Base-by-base conservation (phyloP, 257 asterid species). In the Nicotiana noctiflora region DNA sequence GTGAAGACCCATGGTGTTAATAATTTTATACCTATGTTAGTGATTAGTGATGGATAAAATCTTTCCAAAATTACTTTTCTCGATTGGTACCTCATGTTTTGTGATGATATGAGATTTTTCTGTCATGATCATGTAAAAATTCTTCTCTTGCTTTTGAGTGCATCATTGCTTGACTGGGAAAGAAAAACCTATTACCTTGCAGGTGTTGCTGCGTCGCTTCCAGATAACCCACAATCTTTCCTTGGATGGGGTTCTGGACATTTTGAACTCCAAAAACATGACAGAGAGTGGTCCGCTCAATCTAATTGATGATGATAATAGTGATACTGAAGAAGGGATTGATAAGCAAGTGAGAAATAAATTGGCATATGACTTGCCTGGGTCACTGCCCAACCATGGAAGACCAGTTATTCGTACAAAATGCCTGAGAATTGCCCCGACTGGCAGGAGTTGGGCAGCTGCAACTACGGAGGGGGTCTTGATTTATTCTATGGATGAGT, bases 371-470 rank as follows among this genome's bases (percentile, higher is more conserved):
- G 94, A 96, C 89, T 89, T 96, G 67, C 99, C 99, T 2, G 99
- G 99, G 68, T 89, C 99, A 68, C 82, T 89, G 96, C 97, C 97
- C 80, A 96, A 96, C 86, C 86, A 84, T 27, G 99, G 97, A 76
- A 91, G 98, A 86, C 93, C 99, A 29, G 82, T 91, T 81, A 84
- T 94, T 62, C 90, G 97, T 77, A 89, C 99, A 52, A 96, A 91
- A 89, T 92, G 97, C 88, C 87, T 96, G 84, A 92, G 90, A 84
- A 92, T 96, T 76, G 92, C 99, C 63, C 99, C 98, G n/a, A 96
- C 99, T 56, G 99, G 99, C 62, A 90, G 98, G 79, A 94, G 89
- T 83, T 96, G 98, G 97, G 96, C 99, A 63, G 99, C 99, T 77
- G 99, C 99, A 76, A 96, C 99, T 49, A 94, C 98, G 27, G 99